Percentiles rank a stretch among this genome's conserved stretches.
These are phyloP conservation scores for Lathyrus sativus DNA, from an alignment of 306 rosid genomes.

Conservation along the genomic window DNA sequence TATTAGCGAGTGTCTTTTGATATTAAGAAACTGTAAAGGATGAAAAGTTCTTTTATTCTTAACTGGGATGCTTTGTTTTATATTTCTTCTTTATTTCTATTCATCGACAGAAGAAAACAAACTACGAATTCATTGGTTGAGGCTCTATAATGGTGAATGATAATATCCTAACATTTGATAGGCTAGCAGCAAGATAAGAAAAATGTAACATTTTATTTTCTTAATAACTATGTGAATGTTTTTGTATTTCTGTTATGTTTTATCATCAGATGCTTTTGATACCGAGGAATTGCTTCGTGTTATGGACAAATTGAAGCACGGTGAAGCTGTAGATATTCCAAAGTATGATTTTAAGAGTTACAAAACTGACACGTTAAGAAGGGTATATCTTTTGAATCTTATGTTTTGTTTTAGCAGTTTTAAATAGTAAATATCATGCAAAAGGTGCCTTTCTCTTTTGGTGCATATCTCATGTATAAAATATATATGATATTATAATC, in stretches of 20 bases:
- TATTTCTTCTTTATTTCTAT: not conserved
- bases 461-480: conserved; percentile 6
- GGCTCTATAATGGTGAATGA: not conserved
- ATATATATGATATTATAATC: conserved; percentile 29
- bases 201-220: conserved; percentile 15
- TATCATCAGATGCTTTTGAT: conserved; percentile 88
- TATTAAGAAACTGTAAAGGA: not conserved
- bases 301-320: conserved; percentile 87
- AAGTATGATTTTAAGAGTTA: conserved; percentile 91
- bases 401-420: not conserved
- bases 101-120: not conserved
- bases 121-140: conserved; percentile 3
- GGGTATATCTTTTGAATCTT: conserved; percentile 62
- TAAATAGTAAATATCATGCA: conserved; percentile 12
- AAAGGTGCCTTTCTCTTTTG: conserved; percentile 13
- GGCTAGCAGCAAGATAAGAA: conserved; percentile 16
- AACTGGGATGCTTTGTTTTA: not conserved
- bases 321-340: conserved; percentile 91
- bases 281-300: conserved; percentile 69
- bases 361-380: conserved; percentile 69
- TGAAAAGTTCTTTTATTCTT: not conserved
- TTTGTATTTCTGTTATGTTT: conserved; percentile 14
- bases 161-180: conserved; percentile 17
- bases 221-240: conserved; percentile 27
- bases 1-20: conserved; percentile 24